These are phyloP conservation scores for Citropsis articulata DNA, from an alignment of 345 rosid genomes.

Conservation along the genomic window DNA sequence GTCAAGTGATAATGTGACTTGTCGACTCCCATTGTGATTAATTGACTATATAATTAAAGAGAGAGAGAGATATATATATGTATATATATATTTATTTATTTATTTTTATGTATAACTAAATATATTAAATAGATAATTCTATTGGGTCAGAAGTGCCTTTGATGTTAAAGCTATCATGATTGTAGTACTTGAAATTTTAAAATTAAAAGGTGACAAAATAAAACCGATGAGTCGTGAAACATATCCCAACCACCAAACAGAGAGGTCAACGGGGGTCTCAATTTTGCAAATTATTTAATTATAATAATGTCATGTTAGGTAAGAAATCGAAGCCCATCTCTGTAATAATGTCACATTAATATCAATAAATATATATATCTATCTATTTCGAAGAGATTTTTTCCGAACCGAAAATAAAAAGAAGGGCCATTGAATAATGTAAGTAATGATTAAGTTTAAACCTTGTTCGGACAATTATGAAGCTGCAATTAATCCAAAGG, in stretches of 20 bases:
- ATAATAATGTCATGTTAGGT: slow-evolving; percentile 7
- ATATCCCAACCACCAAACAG: slow-evolving; percentile 13
- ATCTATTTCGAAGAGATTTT: background rate
- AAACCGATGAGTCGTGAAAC: slow-evolving; percentile 5
- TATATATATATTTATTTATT: too few species aligned
- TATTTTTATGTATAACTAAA: too few species aligned
- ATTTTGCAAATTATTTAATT: background rate
- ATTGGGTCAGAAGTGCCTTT: slow-evolving; percentile 10
- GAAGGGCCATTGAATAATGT: background rate
- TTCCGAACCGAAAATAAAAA: background rate
- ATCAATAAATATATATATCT: too few species aligned
- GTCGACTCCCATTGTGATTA: background rate
- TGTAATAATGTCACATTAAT: background rate
- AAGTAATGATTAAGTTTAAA: too few species aligned
- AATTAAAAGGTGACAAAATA: slow-evolving; percentile 20
- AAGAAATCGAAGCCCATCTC: background rate
- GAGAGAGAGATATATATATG: too few species aligned
- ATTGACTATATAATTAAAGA: background rate
- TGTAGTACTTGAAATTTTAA: slow-evolving; percentile 2
- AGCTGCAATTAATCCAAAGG: too few species aligned
- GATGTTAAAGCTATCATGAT: slow-evolving; percentile 7
- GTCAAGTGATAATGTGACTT: slow-evolving; percentile 2
- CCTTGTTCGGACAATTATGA: background rate
- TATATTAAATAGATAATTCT: background rate
- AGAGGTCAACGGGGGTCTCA: slow-evolving; percentile 11